These are phyloP conservation scores for Rhodofomes roseus DNA, from an alignment of 1,284 basidiomycete genomes.

Conservation along the genomic window DNA sequence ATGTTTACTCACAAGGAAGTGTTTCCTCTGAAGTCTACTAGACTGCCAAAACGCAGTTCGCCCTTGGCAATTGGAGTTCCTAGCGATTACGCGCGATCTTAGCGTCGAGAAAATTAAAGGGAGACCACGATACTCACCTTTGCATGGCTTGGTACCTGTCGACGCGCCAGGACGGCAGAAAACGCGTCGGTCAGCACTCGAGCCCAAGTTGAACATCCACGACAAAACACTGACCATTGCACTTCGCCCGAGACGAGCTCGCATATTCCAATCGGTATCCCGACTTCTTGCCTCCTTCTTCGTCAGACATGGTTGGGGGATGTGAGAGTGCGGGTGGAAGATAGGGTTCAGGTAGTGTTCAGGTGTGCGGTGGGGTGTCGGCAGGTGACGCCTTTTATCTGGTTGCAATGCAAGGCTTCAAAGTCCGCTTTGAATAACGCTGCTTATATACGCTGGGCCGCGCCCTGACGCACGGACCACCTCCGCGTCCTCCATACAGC, in stretches of 20 bases:
- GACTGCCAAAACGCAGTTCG: slow-evolving; percentile 67
- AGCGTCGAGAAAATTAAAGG: slow-evolving; percentile 11
- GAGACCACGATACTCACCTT: slow-evolving; percentile 37
- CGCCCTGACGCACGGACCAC: slow-evolving; percentile 19
- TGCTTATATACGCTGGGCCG: slow-evolving; percentile 19
- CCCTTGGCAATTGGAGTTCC: slow-evolving; percentile 76
- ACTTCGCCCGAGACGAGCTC: slow-evolving; percentile 63
- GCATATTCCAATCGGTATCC: slow-evolving; percentile 82
- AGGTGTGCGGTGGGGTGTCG: slow-evolving; percentile 12
- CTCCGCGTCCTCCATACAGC: neutral
- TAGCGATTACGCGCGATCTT: slow-evolving; percentile 18
- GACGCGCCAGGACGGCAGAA: slow-evolving; percentile 23
- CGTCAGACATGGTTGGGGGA: slow-evolving; percentile 50
- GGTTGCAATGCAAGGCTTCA: slow-evolving; percentile 22
- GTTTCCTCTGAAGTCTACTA: slow-evolving; percentile 74
- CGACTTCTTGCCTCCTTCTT: slow-evolving; percentile 45
- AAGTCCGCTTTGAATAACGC: slow-evolving; percentile 31
- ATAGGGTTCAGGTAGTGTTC: slow-evolving; percentile 16
- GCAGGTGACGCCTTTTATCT: slow-evolving; percentile 23
- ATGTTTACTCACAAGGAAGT: slow-evolving; percentile 58
- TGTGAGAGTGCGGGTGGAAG: slow-evolving; percentile 17
- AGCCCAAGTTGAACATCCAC: slow-evolving; percentile 13
- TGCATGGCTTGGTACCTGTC: slow-evolving; percentile 78
- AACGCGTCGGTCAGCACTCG: slow-evolving; percentile 23
- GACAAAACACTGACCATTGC: slow-evolving; percentile 63